Evolutionary conservation across 805 yeast genomes (phyloP).

Genomic region (Kluyveromyces aestuarii): DNA sequence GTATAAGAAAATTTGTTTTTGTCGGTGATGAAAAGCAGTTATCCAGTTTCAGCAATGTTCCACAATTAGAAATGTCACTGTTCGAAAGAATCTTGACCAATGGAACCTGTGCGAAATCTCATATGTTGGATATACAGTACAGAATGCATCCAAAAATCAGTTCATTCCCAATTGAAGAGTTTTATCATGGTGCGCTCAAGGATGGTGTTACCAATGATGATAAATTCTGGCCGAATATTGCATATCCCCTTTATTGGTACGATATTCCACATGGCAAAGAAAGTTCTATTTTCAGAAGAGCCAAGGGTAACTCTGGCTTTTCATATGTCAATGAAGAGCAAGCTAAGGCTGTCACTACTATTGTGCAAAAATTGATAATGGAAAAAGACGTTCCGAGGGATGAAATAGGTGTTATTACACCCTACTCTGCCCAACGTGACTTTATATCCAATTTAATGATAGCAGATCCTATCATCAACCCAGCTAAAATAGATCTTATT

Average conservation of each 20-base stretch:
- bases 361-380: constrained; percentile 41
- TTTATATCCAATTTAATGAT: constrained; percentile 42
- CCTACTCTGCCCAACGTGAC: constrained; percentile 71
- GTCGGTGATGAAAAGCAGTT: constrained; percentile 74
- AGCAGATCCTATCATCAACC: constrained; percentile 47
- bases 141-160: constrained; percentile 60
- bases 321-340: constrained; percentile 53
- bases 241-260: constrained; percentile 56
- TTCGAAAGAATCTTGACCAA: constrained; percentile 59
- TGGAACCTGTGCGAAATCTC: constrained; percentile 51
- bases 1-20: constrained; percentile 56
- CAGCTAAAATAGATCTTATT: constrained; percentile 37
- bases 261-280: constrained; percentile 43
- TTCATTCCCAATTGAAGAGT: constrained; percentile 45
- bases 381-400: constrained; percentile 42
- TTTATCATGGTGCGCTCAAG: constrained; percentile 40
- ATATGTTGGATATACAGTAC: constrained; percentile 61
- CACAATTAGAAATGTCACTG: constrained; percentile 54
- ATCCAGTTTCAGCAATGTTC: constrained; percentile 62
- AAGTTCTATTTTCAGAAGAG: constrained; percentile 36
- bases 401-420: constrained; percentile 61
- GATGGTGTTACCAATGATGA: constrained; percentile 53
- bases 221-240: constrained; percentile 38
- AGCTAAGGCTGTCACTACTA: constrained; percentile 37
- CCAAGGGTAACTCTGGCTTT: constrained; percentile 39